phyloP scores from a whole-genome alignment of 352 stramenopile species.

The Aphanomyces stellatus region DNA sequence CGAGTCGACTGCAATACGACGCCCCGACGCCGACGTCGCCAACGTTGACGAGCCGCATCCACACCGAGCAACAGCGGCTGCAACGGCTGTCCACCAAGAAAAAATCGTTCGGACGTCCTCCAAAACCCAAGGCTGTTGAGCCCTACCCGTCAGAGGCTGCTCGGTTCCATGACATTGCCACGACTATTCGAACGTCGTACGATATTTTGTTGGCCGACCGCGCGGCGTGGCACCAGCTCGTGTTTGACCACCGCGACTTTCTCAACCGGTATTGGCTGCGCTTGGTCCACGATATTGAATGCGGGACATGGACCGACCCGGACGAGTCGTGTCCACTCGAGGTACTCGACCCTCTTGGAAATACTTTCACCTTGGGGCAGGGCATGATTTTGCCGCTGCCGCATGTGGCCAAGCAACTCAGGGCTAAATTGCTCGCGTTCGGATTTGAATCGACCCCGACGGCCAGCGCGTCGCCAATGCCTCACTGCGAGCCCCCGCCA shows the following conservation, averaged over 20 bases:
- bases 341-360: not conserved
- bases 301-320: not conserved
- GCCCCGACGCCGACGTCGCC: not conserved
- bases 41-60: not conserved
- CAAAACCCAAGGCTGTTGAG: not conserved
- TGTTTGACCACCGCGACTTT: slow-evolving; percentile 14
- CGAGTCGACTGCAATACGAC: not conserved
- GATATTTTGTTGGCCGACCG: not conserved
- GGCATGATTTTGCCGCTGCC: slow-evolving; percentile 7
- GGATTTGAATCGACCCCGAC: not conserved
- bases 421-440: not conserved
- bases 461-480: too few species aligned
- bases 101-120: not conserved
- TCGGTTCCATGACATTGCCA: not conserved
- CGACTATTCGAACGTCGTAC: not conserved
- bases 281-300: slow-evolving; percentile 9
- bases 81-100: not conserved
- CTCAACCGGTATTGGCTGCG: slow-evolving; percentile 3
- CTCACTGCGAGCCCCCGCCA: not conserved
- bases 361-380: not conserved
- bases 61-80: not conserved
- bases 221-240: not conserved
- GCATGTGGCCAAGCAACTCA: not conserved
- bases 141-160: not conserved
- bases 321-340: not conserved